A percentile compares a stretch with the other conserved stretches of the same genome.
These are phyloP conservation scores for Onygenales sp. DNA, from an alignment of 2,329 filamentous ascomycete species.

Conservation along the genomic window DNA sequence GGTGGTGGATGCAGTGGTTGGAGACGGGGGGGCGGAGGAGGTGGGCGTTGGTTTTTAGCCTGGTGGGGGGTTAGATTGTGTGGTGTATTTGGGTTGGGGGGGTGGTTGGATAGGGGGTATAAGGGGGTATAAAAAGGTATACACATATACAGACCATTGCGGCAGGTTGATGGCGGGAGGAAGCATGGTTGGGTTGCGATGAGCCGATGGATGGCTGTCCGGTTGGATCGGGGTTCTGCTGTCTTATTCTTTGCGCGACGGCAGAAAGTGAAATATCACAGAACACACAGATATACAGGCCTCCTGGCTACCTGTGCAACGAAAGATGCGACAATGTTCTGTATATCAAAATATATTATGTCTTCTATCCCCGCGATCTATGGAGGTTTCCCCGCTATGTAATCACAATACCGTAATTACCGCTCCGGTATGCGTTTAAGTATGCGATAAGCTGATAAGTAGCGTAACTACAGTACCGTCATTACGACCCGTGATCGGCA, in stretches of 20 bases:
- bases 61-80: conserved; percentile 26
- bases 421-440: not conserved
- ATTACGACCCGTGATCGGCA: not conserved
- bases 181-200: conserved; percentile 18
- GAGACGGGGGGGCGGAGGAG: conserved; percentile 90
- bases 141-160: conserved; percentile 28
- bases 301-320: no score
- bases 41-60: conserved; percentile 86
- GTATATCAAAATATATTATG: no score
- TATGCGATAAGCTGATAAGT: not conserved
- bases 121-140: not conserved
- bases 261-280: no score
- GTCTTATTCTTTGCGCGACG: not conserved
- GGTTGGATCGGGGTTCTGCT: not conserved
- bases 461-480: not conserved
- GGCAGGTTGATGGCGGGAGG: conserved; percentile 35
- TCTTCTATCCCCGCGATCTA: not conserved
- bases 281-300: no score
- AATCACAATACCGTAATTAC: not conserved
- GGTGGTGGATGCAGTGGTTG: conserved; percentile 93
- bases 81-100: not conserved
- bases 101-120: conserved; percentile 13
- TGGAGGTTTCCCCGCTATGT: not conserved
- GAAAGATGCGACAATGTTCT: no score
- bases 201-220: not conserved